Evolutionary conservation across 441 rosid species (phyloP), one percentile per base, ranked within the genome.

Genomic region (Raphanus hybrid): DNA sequence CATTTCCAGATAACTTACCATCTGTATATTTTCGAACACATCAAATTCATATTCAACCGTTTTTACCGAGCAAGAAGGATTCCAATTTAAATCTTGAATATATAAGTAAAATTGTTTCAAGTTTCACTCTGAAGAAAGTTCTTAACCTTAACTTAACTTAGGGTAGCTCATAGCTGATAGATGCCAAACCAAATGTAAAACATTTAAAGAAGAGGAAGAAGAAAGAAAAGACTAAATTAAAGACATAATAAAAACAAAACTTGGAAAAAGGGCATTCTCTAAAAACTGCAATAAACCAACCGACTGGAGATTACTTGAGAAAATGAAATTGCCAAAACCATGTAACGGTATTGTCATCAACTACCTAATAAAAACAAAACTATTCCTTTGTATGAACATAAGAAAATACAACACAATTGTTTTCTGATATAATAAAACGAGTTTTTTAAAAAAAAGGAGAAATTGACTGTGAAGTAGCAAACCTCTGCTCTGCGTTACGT

Each of bases 241-340:
- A 78, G 37, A 78, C 81, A 78, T 48, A 78, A 78, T 71, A 48
- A 78, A 71, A 78, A 72, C 73, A 67, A 72, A 77, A 55, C 8
- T 16, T 41, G 11, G 6, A 34, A 59, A 73, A n/a, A 48, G 29
- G 20, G 66, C 67, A 71, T 2, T 5, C 34, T 67, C 73, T 12
- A 67, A 8, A 67, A 39, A 73, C 77, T 67, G 81, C 81, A 78
- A 78, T 78, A 73, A 72, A 68, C 66, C 48, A 78, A 67, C 74
- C 69, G 52, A 62, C 77, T 67, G 8, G 20, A 73, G 70, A 27
- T 78, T 52, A 27, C 78, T 73, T 73, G 81, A 67, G 66, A 9
- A 73, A 15, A 67, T 48, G 74, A 78, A 78, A 73, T 52, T 78
- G 67, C 74, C 59, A 73, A 48, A 78, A 52, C 27, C 0, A 73